Conservation (phyloP, 1,284 basidiomycete genomes). For the Ustilago nuda region DNA sequence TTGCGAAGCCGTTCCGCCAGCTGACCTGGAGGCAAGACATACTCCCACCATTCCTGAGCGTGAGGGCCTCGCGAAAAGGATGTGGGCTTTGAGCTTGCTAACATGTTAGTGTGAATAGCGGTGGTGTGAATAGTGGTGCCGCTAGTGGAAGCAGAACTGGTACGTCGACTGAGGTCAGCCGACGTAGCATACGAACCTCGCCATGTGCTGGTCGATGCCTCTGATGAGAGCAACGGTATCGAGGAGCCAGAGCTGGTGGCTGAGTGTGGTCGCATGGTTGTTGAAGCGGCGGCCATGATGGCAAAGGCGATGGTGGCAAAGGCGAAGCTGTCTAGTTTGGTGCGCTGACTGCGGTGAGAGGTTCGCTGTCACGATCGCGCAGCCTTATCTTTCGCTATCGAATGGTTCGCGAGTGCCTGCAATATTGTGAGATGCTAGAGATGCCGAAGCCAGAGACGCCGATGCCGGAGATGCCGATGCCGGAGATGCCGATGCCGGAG, state of each 20-base stretch:
- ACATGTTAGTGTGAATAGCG: background rate
- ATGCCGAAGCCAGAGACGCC: background rate
- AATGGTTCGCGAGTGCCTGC: no score
- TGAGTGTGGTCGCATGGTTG: constrained; percentile 31
- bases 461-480: background rate
- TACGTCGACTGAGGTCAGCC: constrained; percentile 29
- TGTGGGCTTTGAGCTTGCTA: background rate
- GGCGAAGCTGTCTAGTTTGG: background rate
- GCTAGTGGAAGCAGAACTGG: constrained; percentile 19
- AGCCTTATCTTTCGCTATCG: background rate
- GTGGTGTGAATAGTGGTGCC: background rate
- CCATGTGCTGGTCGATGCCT: constrained; percentile 22
- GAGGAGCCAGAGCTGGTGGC: constrained; percentile 32
- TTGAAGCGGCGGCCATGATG: constrained; percentile 34
- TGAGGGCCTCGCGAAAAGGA: constrained; percentile 19
- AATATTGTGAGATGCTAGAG: background rate
- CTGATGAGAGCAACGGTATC: constrained; percentile 44
- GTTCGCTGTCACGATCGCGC: background rate
- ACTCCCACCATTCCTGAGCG: constrained; percentile 60
- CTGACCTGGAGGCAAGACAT: constrained; percentile 59
- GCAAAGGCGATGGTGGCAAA: background rate
- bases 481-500: background rate
- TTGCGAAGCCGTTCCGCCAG: constrained; percentile 56
- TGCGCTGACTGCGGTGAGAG: background rate
- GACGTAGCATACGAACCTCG: constrained; percentile 20